phyloP scores from a whole-genome alignment of 495 filamentous ascomycete species.

The Daldinia concentrica region DNA sequence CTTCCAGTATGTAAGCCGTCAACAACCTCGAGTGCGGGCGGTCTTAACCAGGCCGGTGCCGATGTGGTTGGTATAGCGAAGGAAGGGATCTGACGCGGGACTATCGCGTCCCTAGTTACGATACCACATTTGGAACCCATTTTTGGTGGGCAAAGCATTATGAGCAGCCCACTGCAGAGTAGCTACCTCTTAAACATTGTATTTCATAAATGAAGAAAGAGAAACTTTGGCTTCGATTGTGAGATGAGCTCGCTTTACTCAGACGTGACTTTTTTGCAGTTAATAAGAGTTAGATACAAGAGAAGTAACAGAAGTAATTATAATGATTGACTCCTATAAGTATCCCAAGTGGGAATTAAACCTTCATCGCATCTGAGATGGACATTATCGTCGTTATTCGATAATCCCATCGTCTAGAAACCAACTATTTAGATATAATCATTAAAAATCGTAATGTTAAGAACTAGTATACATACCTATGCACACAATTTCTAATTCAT shows the following conservation, averaged over 20 bases:
- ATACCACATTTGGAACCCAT: conserved; percentile 10
- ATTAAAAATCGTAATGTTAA: conserved; percentile 26
- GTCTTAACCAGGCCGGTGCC: conserved; percentile 7
- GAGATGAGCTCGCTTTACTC: background rate
- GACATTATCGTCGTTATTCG: too few relatives aligned
- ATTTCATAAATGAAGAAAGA: conserved; percentile 22
- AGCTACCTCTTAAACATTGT: conserved; percentile 30
- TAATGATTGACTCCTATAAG: background rate
- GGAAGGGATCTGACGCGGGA: background rate
- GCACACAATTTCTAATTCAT: conserved; percentile 11
- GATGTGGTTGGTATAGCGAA: conserved; percentile 13
- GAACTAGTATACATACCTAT: conserved; percentile 28
- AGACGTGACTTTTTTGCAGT: background rate
- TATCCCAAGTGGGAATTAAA: conserved; percentile 31
- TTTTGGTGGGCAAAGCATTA: conserved; percentile 20
- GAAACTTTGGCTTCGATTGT: conserved; percentile 8
- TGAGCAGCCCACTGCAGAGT: conserved; percentile 22
- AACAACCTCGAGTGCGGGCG: conserved; percentile 18
- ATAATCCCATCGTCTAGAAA: background rate
- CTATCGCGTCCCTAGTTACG: conserved; percentile 11
- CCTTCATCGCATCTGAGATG: background rate
- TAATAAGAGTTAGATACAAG: background rate
- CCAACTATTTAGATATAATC: background rate
- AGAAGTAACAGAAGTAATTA: background rate
- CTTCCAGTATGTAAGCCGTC: conserved; percentile 6